These are phyloP conservation scores for Paralagenidium karlingii DNA, from an alignment of 352 stramenopile genomes.

Conservation along the genomic window DNA sequence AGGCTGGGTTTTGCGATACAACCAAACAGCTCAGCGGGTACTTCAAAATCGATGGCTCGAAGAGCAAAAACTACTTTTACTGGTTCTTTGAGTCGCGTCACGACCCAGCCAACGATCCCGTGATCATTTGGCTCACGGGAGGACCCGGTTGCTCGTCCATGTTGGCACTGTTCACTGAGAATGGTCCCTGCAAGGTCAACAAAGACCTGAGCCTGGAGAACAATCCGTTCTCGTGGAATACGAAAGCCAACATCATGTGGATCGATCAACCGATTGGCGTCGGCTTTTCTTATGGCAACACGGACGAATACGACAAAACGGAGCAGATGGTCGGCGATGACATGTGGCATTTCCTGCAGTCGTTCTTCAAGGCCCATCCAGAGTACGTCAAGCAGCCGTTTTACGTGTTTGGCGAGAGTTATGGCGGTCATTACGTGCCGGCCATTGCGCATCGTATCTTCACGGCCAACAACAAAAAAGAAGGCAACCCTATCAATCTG, in stretches of 20 bases:
- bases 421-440: conserved; percentile 90
- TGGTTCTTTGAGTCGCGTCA: conserved; percentile 93
- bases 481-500: conserved; percentile 74
- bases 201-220: conserved; percentile 75
- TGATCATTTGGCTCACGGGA: conserved; percentile 97
- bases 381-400: conserved; percentile 87
- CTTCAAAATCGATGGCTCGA: conserved; percentile 69
- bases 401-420: conserved; percentile 92
- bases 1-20: conserved; percentile 50
- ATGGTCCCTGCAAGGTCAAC: conserved; percentile 92
- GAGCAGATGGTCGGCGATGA: conserved; percentile 92
- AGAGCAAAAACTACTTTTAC: conserved; percentile 94
- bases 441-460: conserved; percentile 71
- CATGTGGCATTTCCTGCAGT: conserved; percentile 93
- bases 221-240: conserved; percentile 92
- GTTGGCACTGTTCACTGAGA: conserved; percentile 90
- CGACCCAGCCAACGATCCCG: conserved; percentile 71
- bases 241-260: conserved; percentile 92
- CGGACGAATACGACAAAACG: conserved; percentile 78
- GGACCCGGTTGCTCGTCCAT: conserved; percentile 91
- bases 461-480: conserved; percentile 45
- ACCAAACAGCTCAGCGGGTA: conserved; percentile 74
- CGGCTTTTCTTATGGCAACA: conserved; percentile 89
- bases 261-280: conserved; percentile 93
- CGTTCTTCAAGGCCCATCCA: conserved; percentile 84